Percentiles rank a stretch among this genome's conserved stretches.
phyloP scores from a whole-genome alignment of 2,329 filamentous ascomycete genomes.

The Botrytis hyacinthi region DNA sequence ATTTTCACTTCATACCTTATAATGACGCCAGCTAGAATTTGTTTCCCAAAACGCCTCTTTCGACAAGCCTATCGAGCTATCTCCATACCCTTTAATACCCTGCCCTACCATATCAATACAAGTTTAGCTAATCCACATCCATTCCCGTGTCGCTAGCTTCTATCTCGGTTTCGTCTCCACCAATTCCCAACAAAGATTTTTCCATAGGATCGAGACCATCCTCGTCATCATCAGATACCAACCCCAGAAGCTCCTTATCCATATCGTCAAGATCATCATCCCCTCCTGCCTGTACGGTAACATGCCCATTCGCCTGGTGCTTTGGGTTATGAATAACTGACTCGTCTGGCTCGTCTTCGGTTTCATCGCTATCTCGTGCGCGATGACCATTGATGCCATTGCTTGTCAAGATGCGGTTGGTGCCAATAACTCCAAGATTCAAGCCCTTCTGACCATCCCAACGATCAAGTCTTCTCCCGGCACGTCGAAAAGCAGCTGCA shows the following conservation, averaged over 20 bases:
- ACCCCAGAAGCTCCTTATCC: conserved; percentile 51
- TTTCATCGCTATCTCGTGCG: conserved; percentile 35
- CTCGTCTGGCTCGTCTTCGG: conserved; percentile 40
- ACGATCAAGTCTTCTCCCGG: conserved; percentile 62
- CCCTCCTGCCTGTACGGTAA: conserved; percentile 22
- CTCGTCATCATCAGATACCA: conserved; percentile 47
- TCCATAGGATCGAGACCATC: conserved; percentile 49
- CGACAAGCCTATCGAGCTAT: conserved; percentile 18
- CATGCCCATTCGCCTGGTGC: conserved; percentile 41
- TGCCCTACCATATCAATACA: conserved; percentile 10
- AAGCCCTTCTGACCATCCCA: conserved; percentile 55
- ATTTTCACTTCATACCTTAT: not conserved
- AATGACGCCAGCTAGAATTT: conserved; percentile 4
- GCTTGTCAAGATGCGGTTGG: conserved; percentile 30
- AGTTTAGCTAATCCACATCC: conserved; percentile 33
- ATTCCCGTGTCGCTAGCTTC: conserved; percentile 37
- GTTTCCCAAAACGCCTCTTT: conserved; percentile 12
- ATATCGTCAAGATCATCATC: conserved; percentile 55
- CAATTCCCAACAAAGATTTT: conserved; percentile 39
- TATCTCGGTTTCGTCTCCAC: conserved; percentile 38
- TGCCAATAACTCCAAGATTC: conserved; percentile 37
- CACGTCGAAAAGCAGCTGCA: conserved; percentile 62
- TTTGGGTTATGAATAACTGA: conserved; percentile 38
- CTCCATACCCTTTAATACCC: conserved; percentile 6
- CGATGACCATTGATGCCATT: conserved; percentile 30